Evolutionary conservation across 176 grass and related monocot genomes (phyloP).

Genomic region (Cymbopogon citratus): DNA sequence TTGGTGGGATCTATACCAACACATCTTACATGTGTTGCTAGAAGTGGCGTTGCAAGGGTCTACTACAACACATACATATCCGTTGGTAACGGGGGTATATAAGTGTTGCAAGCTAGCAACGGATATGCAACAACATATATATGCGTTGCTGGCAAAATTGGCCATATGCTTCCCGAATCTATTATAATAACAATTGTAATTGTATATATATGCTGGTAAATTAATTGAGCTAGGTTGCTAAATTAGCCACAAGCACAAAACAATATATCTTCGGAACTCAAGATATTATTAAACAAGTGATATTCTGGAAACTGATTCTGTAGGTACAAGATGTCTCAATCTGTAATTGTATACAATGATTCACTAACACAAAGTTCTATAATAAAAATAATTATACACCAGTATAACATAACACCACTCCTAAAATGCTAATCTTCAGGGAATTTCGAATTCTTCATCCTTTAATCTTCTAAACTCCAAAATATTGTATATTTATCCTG

Average conservation of each 20-base stretch:
- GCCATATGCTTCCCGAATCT: neutral
- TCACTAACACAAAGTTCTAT: too few species aligned
- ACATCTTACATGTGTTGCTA: too few species aligned
- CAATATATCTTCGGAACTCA: too few species aligned
- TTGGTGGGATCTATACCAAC: too few species aligned
- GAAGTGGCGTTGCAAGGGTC: too few species aligned
- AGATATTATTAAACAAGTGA: too few species aligned
- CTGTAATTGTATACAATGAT: neutral
- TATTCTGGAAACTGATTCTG: neutral
- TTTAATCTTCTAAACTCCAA: neutral
- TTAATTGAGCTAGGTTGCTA: too few species aligned
- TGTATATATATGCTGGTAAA: too few species aligned
- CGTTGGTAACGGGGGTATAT: neutral
- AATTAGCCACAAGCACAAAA: neutral
- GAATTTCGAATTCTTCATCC: neutral
- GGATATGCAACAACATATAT: neutral
- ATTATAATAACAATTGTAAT: neutral
- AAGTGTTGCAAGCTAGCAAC: neutral
- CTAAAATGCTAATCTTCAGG: neutral
- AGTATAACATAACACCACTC: too few species aligned
- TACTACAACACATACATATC: too few species aligned
- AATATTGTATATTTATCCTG: neutral
- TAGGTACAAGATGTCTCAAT: neutral
- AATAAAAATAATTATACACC: too few species aligned
- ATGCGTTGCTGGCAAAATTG: neutral